Percentiles rank a stretch among this genome's conserved stretches.
These are phyloP conservation scores for Bruguiera parviflora DNA, from an alignment of 345 rosid species.

Conservation along the genomic window DNA sequence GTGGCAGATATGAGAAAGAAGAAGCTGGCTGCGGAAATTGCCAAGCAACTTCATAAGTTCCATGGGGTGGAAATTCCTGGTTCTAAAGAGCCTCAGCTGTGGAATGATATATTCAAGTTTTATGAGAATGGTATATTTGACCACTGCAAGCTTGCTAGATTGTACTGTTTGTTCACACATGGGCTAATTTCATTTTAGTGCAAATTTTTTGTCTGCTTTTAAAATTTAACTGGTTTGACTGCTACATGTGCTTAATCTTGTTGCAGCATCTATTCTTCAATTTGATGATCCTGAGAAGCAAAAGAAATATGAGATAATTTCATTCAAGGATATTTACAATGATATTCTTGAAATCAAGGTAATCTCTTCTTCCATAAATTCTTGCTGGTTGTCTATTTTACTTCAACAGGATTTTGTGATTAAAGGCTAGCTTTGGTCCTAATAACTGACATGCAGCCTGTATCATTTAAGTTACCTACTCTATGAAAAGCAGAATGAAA, in stretches of 20 bases:
- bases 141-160: not conserved
- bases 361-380: slow-evolving; percentile 14
- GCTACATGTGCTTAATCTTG: not conserved
- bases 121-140: slow-evolving; percentile 62
- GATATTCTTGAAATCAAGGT: slow-evolving; percentile 80
- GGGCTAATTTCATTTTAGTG: not conserved
- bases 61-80: slow-evolving; percentile 86
- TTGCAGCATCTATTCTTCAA: slow-evolving; percentile 69
- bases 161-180: not conserved
- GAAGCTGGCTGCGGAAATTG: slow-evolving; percentile 75
- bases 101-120: slow-evolving; percentile 83
- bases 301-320: slow-evolving; percentile 59
- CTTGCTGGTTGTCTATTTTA: slow-evolving; percentile 10
- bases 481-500: too few relatives aligned
- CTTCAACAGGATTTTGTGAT: not conserved
- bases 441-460: not conserved
- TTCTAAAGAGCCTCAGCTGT: slow-evolving; percentile 85
- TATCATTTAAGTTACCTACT: too few relatives aligned
- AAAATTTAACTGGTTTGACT: slow-evolving; percentile 1
- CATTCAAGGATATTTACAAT: slow-evolving; percentile 57
- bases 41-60: slow-evolving; percentile 76
- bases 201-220: slow-evolving; percentile 1
- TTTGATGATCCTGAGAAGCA: slow-evolving; percentile 72
- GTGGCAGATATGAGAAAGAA: slow-evolving; percentile 74
- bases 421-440: slow-evolving; percentile 7